Evolutionary conservation across 73 alveolate species (phyloP).

Genomic region (Tetrahymena malaccensis): DNA sequence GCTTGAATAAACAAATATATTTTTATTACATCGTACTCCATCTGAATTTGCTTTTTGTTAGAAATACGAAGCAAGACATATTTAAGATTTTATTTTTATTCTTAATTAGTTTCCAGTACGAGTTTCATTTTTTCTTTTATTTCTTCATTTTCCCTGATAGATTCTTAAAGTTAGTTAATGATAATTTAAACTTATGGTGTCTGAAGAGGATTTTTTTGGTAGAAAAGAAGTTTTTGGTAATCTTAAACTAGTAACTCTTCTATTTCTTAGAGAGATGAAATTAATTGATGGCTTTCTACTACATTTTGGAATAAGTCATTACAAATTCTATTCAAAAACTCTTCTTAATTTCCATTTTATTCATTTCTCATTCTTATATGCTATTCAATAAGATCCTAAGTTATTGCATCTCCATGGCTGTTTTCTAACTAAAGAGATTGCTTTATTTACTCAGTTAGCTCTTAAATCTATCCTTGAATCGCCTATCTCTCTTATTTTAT

Average conservation of each 20-base stretch:
- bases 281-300: background rate
- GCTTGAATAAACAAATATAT: background rate
- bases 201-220: background rate
- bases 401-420: background rate
- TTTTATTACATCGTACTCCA: background rate
- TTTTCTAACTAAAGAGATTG: background rate
- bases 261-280: background rate
- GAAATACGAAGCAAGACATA: background rate
- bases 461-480: background rate
- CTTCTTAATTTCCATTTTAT: background rate
- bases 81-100: background rate
- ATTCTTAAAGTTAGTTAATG: background rate
- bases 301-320: background rate
- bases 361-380: background rate
- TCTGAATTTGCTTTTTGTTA: background rate
- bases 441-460: background rate
- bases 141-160: background rate
- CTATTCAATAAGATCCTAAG: background rate
- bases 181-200: background rate
- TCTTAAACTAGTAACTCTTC: background rate
- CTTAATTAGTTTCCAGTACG: background rate
- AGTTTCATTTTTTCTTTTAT: background rate
- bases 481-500: background rate
- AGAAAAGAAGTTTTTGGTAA: background rate
- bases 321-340: background rate